Conservation (phyloP, 805 yeast genomes). For the Saturnispora bothae region DNA sequence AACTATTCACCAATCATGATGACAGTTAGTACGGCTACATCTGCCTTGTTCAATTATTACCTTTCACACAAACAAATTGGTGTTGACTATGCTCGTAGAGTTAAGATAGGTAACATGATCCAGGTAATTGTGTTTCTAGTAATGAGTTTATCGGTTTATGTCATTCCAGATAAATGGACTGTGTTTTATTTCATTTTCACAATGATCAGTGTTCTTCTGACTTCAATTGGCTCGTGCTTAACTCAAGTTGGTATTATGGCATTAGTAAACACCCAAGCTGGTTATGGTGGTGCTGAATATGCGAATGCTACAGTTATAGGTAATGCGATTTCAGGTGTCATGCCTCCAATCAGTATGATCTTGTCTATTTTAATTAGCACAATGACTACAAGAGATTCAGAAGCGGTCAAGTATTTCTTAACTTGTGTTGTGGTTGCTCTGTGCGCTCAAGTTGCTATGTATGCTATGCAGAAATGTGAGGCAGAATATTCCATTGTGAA, state of each 20-base stretch:
- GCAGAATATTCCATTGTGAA: neutral
- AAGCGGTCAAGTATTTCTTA: conserved; percentile 30
- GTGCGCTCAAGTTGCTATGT: conserved; percentile 15
- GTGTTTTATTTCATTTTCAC: conserved; percentile 38
- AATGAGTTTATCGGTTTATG: conserved; percentile 40
- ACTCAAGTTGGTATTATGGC: conserved; percentile 92
- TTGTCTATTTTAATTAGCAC: conserved; percentile 32
- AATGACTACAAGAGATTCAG: conserved; percentile 17
- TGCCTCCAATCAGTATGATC: conserved; percentile 69
- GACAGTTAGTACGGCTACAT: conserved; percentile 69
- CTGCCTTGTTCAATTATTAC: conserved; percentile 47
- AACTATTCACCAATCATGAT: conserved; percentile 76
- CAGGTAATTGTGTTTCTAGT: conserved; percentile 48
- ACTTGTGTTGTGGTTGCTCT: conserved; percentile 19
- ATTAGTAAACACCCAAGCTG: conserved; percentile 62
- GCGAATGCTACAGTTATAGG: conserved; percentile 94
- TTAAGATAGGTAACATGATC: conserved; percentile 47
- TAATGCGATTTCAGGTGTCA: conserved; percentile 87
- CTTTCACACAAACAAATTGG: conserved; percentile 58
- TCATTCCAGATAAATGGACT: conserved; percentile 26
- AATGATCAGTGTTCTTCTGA: conserved; percentile 51
- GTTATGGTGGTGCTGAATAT: conserved; percentile 34
- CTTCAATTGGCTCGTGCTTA: conserved; percentile 68
- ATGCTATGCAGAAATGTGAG: conserved; percentile 14
- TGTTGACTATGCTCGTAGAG: conserved; percentile 45